Evolutionary conservation across 2,329 filamentous ascomycete species (phyloP), one percentile per base, ranked within the genome.

Genomic region (Aspergillus viridinutans): DNA sequence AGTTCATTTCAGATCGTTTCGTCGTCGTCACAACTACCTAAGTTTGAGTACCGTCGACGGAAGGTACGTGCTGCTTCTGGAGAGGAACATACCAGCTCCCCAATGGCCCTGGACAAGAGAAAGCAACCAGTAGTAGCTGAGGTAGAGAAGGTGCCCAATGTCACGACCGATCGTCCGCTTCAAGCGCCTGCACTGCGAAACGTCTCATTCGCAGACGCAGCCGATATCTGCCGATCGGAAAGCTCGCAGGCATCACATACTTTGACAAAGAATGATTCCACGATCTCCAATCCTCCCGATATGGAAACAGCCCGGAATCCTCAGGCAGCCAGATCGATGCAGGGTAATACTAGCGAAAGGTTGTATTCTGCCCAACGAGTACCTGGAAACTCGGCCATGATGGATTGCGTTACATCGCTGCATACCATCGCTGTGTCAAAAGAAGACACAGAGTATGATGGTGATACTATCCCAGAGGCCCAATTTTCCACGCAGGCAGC

Each of bases 401-500:
- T 68, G n/a, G 69, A 70, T 56, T 67, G 70, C 40, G 49, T 71
- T 20, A 69, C 68, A 42, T 78, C 75, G 4, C 66, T 76, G 43
- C 67, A 74, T 54, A 76, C 75, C 7, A 76, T 74, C 4, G 67
- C 69, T 20, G 58, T 72, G 35, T 67, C 65, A 8, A 70, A 70
- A 51, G 62, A 52, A 29, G 56, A 62, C 47, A 54, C 64, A 3
- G 64, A 62, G 10, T 35, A 61, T 29, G 59, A 60, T 14, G 58
- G 58, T 6, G 62, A 67, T 29, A 64, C 57, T 23, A 68, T 64
- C 49, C 62, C 63, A 4, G 73, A 74, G 35, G 61, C 65, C 4
- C 66, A 73, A 12, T 63, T 76, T 26, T 76, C 74, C 0, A 77
- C 75, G 0, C 75, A 77, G 55, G 73, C 72, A 25, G 74, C 75